Percentiles rank a stretch among this genome's conserved stretches.
phyloP scores from a whole-genome alignment of 441 rosid species.

The Pelargonium citronellum region DNA sequence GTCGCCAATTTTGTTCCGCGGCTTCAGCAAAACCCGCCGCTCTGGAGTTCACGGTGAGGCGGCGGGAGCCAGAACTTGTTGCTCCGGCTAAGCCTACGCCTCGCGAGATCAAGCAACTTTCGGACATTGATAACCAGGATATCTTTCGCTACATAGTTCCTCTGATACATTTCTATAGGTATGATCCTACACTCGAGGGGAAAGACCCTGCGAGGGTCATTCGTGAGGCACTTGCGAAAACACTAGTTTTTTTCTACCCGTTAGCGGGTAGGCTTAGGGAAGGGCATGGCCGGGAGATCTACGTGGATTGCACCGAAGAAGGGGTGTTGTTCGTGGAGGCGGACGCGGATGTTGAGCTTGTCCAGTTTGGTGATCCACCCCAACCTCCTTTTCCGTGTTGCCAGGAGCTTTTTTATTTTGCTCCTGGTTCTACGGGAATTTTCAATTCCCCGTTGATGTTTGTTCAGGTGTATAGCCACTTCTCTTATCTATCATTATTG shows the following conservation, averaged over 20 bases:
- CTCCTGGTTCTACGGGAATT: not conserved
- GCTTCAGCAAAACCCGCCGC: no score
- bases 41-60: no score
- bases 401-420: not conserved
- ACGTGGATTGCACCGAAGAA: not conserved
- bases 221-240: slow-evolving; percentile 22
- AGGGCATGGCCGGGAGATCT: slow-evolving; percentile 13
- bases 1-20: no score
- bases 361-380: not conserved
- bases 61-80: no score
- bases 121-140: slow-evolving; percentile 33
- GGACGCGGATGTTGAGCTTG: not conserved
- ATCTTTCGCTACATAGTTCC: slow-evolving; percentile 27
- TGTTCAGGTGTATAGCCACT: not conserved
- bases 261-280: slow-evolving; percentile 32
- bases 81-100: no score
- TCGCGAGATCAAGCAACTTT: no score
- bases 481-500: no score
- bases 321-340: not conserved
- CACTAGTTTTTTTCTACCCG: slow-evolving; percentile 34
- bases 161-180: slow-evolving; percentile 25
- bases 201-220: slow-evolving; percentile 24
- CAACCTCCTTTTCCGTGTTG: not conserved
- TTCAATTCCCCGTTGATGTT: not conserved
- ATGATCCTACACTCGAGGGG: slow-evolving; percentile 15